Percentiles rank a stretch among this genome's conserved stretches.
These are phyloP conservation scores for Waltiozyma sp. DNA, from an alignment of 1,139 yeast species.

Conservation along the genomic window DNA sequence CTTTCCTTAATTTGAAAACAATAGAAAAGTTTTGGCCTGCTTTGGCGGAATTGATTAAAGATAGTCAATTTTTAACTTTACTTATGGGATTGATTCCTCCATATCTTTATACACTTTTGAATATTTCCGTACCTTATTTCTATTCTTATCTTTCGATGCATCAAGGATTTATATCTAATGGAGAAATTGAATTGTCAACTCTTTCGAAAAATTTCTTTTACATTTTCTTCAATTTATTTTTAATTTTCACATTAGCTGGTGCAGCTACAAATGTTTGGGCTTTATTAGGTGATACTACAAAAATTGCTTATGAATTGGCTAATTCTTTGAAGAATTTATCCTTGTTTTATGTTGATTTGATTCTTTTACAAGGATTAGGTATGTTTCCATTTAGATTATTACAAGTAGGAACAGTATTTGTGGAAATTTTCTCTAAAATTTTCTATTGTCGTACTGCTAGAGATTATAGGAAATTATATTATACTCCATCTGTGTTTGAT, in stretches of 20 bases:
- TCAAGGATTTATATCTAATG: slow-evolving; percentile 65
- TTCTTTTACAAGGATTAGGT: slow-evolving; percentile 65
- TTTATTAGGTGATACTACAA: slow-evolving; percentile 66
- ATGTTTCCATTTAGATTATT: slow-evolving; percentile 64
- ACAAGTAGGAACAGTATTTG: slow-evolving; percentile 49
- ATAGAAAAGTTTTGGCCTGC: slow-evolving; percentile 67
- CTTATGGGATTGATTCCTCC: slow-evolving; percentile 55
- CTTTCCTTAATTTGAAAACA: slow-evolving; percentile 60
- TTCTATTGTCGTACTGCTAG: slow-evolving; percentile 45
- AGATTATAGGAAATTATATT: slow-evolving; percentile 37
- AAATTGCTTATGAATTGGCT: slow-evolving; percentile 64
- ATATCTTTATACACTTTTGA: slow-evolving; percentile 57
- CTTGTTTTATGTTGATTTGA: slow-evolving; percentile 63
- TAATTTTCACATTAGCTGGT: slow-evolving; percentile 73
- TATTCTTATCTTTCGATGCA: slow-evolving; percentile 54
- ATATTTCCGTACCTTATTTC: slow-evolving; percentile 56
- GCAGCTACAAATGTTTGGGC: slow-evolving; percentile 70
- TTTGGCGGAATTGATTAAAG: slow-evolving; percentile 46
- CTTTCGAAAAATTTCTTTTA: slow-evolving; percentile 71
- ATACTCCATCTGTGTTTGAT: slow-evolving; percentile 54
- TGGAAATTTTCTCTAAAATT: slow-evolving; percentile 43
- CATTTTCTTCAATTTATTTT: slow-evolving; percentile 64
- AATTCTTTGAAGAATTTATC: slow-evolving; percentile 59
- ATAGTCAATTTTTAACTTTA: slow-evolving; percentile 40
- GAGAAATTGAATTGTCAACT: slow-evolving; percentile 66